phyloP scores from a whole-genome alignment of 2,329 filamentous ascomycete genomes.

The Sphaerostilbella broomeana region DNA sequence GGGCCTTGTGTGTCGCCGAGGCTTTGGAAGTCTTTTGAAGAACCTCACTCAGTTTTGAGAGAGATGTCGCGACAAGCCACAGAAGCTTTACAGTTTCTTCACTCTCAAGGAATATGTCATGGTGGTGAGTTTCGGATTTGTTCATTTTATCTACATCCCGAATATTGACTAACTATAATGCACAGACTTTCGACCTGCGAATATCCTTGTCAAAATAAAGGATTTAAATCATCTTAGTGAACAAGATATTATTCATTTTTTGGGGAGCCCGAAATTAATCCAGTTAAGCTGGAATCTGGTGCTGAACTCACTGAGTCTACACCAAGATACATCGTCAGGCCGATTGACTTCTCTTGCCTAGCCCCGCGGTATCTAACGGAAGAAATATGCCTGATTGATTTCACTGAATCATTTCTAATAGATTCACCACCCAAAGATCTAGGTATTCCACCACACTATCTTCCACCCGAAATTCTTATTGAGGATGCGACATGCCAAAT shows the following conservation, averaged over 20 bases:
- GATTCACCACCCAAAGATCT: slow-evolving; percentile 17
- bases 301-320: slow-evolving; percentile 13
- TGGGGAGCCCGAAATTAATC: slow-evolving; percentile 11
- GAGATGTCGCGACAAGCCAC: slow-evolving; percentile 18
- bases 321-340: slow-evolving; percentile 21
- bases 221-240: slow-evolving; percentile 20
- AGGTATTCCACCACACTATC: slow-evolving; percentile 24
- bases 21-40: slow-evolving; percentile 8
- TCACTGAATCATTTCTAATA: slow-evolving; percentile 19
- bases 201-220: slow-evolving; percentile 21
- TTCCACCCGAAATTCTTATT: slow-evolving; percentile 22
- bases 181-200: slow-evolving; percentile 23
- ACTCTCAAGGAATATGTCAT: slow-evolving; percentile 24
- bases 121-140: slow-evolving; percentile 26
- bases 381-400: slow-evolving; percentile 20
- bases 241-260: slow-evolving; percentile 16
- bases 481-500: slow-evolving; percentile 14
- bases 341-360: slow-evolving; percentile 6
- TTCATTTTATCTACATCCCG: too few relatives aligned
- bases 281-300: slow-evolving; percentile 9
- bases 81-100: slow-evolving; percentile 20
- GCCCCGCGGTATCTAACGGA: slow-evolving; percentile 10
- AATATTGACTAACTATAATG: too few relatives aligned
- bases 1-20: slow-evolving; percentile 21
- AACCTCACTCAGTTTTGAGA: slow-evolving; percentile 13